These are phyloP conservation scores for Trichophyton equinum DNA, from an alignment of 2,329 filamentous ascomycete species.

Conservation along the genomic window DNA sequence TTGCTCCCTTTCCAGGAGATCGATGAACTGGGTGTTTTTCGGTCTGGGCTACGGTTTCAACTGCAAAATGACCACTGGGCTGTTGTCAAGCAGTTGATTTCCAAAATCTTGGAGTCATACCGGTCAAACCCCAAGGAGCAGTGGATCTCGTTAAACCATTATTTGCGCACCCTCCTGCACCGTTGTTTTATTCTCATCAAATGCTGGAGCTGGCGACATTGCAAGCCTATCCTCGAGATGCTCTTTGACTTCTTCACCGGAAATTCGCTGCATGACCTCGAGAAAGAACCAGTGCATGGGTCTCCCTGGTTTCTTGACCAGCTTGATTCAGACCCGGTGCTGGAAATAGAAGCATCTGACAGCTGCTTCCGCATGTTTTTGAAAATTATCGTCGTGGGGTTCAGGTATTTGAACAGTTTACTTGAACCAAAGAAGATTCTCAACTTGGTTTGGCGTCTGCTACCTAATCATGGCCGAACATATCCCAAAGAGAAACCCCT, in stretches of 20 bases:
- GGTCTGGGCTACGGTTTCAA: constrained; percentile 30
- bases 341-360: constrained; percentile 38
- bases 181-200: constrained; percentile 43
- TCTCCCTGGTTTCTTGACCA: constrained; percentile 44
- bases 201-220: constrained; percentile 45
- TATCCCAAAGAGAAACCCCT: constrained; percentile 47
- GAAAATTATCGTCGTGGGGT: constrained; percentile 42
- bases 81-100: constrained; percentile 35
- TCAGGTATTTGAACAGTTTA: constrained; percentile 35
- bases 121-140: constrained; percentile 28
- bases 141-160: constrained; percentile 41
- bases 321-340: constrained; percentile 31
- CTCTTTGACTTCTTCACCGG: constrained; percentile 50
- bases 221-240: constrained; percentile 41
- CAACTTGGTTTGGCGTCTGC: constrained; percentile 44
- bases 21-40: constrained; percentile 37
- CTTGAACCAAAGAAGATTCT: constrained; percentile 44
- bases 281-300: constrained; percentile 38
- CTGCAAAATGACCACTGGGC: constrained; percentile 38
- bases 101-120: constrained; percentile 38
- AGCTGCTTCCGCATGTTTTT: constrained; percentile 47
- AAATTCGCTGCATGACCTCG: constrained; percentile 40
- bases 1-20: constrained; percentile 44
- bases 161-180: constrained; percentile 40
- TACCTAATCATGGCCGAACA: constrained; percentile 49